Evolutionary conservation across 2,329 filamentous ascomycete genomes (phyloP).

Genomic region (Coccinonectria pachysandricola): DNA sequence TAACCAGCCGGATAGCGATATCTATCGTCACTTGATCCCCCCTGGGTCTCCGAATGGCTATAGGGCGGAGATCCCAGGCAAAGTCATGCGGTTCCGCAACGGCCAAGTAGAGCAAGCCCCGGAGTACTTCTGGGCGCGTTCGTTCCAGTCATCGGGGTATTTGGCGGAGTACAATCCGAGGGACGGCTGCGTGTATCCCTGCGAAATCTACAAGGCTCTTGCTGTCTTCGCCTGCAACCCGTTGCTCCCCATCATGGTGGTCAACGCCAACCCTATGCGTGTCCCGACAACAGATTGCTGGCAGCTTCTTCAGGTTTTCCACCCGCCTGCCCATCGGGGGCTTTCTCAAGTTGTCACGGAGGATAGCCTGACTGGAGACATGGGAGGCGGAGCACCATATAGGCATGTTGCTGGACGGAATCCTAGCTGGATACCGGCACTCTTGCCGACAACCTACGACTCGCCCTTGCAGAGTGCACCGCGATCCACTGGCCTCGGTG

Average conservation of each 20-base stretch:
- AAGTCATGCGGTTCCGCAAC: constrained; percentile 26
- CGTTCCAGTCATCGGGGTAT: too few species aligned
- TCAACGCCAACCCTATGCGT: constrained; percentile 11
- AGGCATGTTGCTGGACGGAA: constrained; percentile 21
- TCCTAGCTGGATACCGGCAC: constrained; percentile 28
- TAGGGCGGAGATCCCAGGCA: constrained; percentile 16
- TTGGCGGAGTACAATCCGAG: too few species aligned
- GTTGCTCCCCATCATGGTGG: constrained; percentile 25
- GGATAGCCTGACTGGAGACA: constrained; percentile 7
- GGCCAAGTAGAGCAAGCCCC: too few species aligned
- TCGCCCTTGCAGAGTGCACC: constrained; percentile 5
- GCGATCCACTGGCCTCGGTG: constrained; percentile 24
- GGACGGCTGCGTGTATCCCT: too few species aligned
- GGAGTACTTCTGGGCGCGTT: too few species aligned
- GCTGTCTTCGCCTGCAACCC: constrained; percentile 28
- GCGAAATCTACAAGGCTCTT: constrained; percentile 20
- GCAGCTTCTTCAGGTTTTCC: constrained; percentile 21
- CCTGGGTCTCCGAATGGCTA: constrained; percentile 17
- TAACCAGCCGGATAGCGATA: constrained; percentile 3
- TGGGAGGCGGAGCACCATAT: constrained; percentile 6
- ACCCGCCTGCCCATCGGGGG: constrained; percentile 9
- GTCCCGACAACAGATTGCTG: constrained; percentile 8
- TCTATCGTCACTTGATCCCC: constrained; percentile 20
- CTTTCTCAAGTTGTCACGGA: constrained; percentile 20
- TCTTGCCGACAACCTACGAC: constrained; percentile 25